phyloP scores from a whole-genome alignment of 768 basidiomycete genomes.

The Mycena capillaripes region DNA sequence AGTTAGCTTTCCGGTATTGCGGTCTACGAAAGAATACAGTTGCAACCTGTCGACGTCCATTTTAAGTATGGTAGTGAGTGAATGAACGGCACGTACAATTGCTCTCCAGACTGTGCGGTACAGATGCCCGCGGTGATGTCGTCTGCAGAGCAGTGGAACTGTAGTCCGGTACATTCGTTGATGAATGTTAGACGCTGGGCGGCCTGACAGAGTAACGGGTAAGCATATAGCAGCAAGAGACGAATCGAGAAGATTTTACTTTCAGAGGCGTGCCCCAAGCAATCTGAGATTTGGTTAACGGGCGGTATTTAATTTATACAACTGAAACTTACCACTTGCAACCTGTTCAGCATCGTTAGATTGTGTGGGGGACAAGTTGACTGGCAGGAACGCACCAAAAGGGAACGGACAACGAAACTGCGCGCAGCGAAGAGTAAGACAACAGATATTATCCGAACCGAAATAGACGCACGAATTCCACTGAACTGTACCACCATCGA shows the following conservation, averaged over 20 bases:
- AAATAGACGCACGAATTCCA: conserved; percentile 30
- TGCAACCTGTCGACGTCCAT: conserved; percentile 23
- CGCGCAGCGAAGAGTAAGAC: background rate
- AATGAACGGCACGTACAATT: conserved; percentile 23
- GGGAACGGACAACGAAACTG: conserved; percentile 31
- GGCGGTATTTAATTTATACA: background rate
- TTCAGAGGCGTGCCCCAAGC: conserved; percentile 38
- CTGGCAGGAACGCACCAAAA: conserved; percentile 19
- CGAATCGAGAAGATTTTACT: background rate
- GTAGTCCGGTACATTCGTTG: conserved; percentile 37
- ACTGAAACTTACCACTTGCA: conserved; percentile 23
- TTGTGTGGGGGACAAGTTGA: background rate
- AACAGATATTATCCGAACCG: too few relatives aligned
- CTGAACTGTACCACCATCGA: conserved; percentile 32
- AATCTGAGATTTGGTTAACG: conserved; percentile 8
- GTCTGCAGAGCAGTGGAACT: conserved; percentile 33
- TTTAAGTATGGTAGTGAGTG: background rate
- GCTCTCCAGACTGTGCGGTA: conserved; percentile 33
- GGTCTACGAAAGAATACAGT: conserved; percentile 34
- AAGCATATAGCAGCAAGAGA: background rate
- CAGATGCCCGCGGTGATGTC: conserved; percentile 33
- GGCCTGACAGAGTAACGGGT: background rate
- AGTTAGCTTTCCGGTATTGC: conserved; percentile 33
- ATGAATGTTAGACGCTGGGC: conserved; percentile 34
- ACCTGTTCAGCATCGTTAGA: background rate